These are phyloP conservation scores for Pyrus betulifolia DNA, from an alignment of 306 rosid species.

Conservation along the genomic window DNA sequence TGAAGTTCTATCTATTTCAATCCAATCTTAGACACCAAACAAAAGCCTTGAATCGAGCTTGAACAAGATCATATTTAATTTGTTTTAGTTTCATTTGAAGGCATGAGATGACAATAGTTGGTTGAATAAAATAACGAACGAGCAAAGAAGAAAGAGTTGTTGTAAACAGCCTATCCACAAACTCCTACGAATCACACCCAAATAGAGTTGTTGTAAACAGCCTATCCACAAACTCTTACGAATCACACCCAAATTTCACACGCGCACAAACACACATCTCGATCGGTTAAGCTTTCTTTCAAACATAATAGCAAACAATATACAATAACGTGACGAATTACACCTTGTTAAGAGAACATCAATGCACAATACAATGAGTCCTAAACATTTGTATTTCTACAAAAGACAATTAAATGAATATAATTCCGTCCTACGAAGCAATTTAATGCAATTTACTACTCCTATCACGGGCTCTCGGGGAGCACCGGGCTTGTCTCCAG, in stretches of 20 bases:
- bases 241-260: neutral
- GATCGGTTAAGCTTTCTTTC: neutral
- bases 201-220: neutral
- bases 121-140: no score
- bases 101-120: no score
- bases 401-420: neutral
- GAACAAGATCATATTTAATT: no score
- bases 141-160: neutral
- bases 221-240: neutral
- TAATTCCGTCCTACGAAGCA: constrained; percentile 3
- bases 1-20: no score
- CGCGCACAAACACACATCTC: no score
- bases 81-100: no score
- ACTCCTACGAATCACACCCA: neutral
- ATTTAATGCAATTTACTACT: constrained; percentile 15
- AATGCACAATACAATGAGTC: constrained; percentile 3
- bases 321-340: constrained; percentile 5
- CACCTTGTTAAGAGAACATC: neutral
- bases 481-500: constrained; percentile 24
- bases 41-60: no score
- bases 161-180: neutral
- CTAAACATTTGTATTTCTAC: constrained; percentile 4
- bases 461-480: constrained; percentile 37
- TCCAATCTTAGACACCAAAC: no score
- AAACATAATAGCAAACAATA: constrained; percentile 3